Evolutionary conservation across 495 filamentous ascomycete genomes (phyloP).

Genomic region (Penicillium waksmanii): DNA sequence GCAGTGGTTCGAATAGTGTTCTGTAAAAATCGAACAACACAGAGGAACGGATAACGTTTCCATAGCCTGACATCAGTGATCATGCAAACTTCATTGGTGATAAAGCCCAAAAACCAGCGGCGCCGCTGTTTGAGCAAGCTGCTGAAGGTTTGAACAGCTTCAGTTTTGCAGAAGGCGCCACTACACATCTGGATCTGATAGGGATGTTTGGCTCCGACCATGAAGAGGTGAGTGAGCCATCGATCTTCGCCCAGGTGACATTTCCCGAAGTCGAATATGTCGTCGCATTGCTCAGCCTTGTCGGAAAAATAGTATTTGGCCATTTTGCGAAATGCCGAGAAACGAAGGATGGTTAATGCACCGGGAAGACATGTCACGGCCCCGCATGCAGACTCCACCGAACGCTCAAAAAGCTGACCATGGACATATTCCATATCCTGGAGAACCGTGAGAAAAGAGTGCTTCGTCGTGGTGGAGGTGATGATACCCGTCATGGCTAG

Average conservation of each 20-base stretch:
- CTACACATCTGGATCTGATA: conserved; percentile 98
- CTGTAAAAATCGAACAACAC: conserved; percentile 88
- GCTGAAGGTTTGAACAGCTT: conserved; percentile 86
- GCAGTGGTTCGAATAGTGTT: conserved; percentile 97
- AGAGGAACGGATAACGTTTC: conserved; percentile 89
- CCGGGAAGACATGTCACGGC: conserved; percentile 95
- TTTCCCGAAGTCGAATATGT: conserved; percentile 96
- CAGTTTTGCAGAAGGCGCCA: conserved; percentile 97
- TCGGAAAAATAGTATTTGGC: conserved; percentile 99
- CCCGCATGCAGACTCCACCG: conserved; percentile 94
- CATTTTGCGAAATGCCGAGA: conserved; percentile 96
- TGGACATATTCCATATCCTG: conserved; percentile 99
- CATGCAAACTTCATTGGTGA: conserved; percentile 99
- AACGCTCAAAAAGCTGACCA: conserved; percentile 95
- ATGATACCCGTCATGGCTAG: conserved; percentile 98
- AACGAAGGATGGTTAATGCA: conserved; percentile 90
- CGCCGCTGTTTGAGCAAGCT: conserved; percentile 93
- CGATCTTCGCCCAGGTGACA: conserved; percentile 95
- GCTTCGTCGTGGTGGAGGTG: conserved; percentile 88
- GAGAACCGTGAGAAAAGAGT: conserved; percentile 85
- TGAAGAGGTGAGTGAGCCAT: conserved; percentile 98
- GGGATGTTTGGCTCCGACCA: conserved; percentile 91
- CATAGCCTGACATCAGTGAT: conserved; percentile 91
- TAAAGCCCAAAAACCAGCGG: conserved; percentile 96
- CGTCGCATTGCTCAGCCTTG: conserved; percentile 93